phyloP scores from a whole-genome alignment of 805 yeast species.

The Yarrowia sp. region DNA sequence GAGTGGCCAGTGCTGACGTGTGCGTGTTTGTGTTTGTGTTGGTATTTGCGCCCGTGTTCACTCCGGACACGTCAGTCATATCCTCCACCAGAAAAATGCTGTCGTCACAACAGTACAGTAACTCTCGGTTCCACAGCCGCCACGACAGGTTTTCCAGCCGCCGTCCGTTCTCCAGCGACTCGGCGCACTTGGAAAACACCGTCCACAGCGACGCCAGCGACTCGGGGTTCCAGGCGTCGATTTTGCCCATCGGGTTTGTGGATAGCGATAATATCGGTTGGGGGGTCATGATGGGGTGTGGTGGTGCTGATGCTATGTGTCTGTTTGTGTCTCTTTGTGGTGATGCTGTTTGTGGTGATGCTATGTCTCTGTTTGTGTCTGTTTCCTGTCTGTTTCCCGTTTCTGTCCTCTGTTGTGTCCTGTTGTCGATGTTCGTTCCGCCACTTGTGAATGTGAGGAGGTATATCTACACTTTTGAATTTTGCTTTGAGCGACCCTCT shows the following conservation, averaged over 20 bases:
- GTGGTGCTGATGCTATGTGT: neutral
- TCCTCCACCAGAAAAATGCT: constrained; percentile 33
- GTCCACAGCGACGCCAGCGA: constrained; percentile 47
- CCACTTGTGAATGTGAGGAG: too few relatives aligned
- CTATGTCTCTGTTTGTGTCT: neutral
- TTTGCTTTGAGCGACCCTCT: neutral
- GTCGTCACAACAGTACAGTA: constrained; percentile 33
- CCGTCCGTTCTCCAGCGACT: constrained; percentile 50
- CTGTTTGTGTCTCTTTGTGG: neutral
- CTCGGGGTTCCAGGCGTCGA: constrained; percentile 39
- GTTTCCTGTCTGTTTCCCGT: neutral
- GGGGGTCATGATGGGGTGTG: neutral
- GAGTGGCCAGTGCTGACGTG: neutral
- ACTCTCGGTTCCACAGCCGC: constrained; percentile 49
- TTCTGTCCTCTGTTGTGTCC: neutral
- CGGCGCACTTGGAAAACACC: constrained; percentile 51
- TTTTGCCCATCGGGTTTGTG: constrained; percentile 31
- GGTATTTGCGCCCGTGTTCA: too few relatives aligned
- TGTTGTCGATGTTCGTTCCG: neutral
- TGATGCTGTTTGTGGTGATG: neutral
- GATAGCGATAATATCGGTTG: constrained; percentile 27
- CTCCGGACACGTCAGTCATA: constrained; percentile 6
- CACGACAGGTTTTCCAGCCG: constrained; percentile 52
- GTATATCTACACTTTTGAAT: constrained; percentile 29
- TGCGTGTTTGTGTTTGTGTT: neutral